Percentiles rank a stretch among this genome's conserved stretches.
Conservation (phyloP, 2,329 filamentous ascomycete species). For the Verticillium klebahnii region DNA sequence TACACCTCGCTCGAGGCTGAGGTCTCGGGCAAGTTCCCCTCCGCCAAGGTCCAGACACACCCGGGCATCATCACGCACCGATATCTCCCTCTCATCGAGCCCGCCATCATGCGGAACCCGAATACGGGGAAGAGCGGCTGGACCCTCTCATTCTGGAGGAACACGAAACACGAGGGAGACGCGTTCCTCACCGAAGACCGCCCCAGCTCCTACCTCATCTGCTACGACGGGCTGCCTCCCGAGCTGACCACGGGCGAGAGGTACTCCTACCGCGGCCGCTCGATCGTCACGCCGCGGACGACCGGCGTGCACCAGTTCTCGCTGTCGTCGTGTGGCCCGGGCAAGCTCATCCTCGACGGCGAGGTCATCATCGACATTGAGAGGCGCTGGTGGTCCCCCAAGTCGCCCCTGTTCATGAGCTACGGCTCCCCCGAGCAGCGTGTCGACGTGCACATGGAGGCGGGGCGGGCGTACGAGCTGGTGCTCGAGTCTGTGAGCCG, state of each 20-base stretch:
- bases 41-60: neutral
- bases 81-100: slow-evolving; percentile 2
- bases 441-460: slow-evolving; percentile 16
- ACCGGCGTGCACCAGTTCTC: slow-evolving; percentile 25
- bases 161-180: slow-evolving; percentile 1
- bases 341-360: slow-evolving; percentile 26
- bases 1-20: slow-evolving; percentile 3
- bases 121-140: slow-evolving; percentile 1
- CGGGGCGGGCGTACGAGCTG: slow-evolving; percentile 22
- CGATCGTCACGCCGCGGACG: slow-evolving; percentile 18
- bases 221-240: slow-evolving; percentile 4
- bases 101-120: slow-evolving; percentile 4
- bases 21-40: neutral
- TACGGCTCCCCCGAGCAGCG: slow-evolving; percentile 27
- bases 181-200: slow-evolving; percentile 1
- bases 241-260: slow-evolving; percentile 15
- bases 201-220: slow-evolving; percentile 1
- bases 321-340: slow-evolving; percentile 28
- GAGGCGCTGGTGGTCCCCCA: slow-evolving; percentile 16
- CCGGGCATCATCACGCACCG: neutral
- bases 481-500: slow-evolving; percentile 20
- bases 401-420: slow-evolving; percentile 27
- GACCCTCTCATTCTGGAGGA: slow-evolving; percentile 1
- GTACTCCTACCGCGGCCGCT: slow-evolving; percentile 21
- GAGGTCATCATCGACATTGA: slow-evolving; percentile 25